Evolutionary conservation across 495 filamentous ascomycete genomes (phyloP).

Genomic region (Staphylotrichum longicolle): DNA sequence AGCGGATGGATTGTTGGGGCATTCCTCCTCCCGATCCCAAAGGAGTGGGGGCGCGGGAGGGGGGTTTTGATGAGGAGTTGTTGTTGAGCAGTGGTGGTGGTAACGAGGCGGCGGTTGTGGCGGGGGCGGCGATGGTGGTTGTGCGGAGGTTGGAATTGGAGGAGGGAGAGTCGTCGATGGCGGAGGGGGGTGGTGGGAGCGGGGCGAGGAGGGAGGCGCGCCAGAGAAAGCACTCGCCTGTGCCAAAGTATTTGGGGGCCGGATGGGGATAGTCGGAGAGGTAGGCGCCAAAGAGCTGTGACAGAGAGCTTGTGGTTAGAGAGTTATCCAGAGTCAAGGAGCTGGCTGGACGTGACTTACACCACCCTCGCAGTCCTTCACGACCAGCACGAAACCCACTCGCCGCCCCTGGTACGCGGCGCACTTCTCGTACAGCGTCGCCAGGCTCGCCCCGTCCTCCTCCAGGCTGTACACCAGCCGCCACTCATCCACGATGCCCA

Average conservation of each 20-base stretch:
- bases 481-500: conserved; percentile 88
- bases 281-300: conserved; percentile 86
- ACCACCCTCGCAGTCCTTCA: conserved; percentile 70
- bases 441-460: conserved; percentile 82
- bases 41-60: conserved; percentile 16
- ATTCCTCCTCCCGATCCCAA: too few relatives aligned
- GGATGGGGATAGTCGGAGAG: conserved; percentile 83
- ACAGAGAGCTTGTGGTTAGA: neutral
- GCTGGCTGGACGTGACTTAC: conserved; percentile 48
- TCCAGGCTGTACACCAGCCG: conserved; percentile 85
- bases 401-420: conserved; percentile 58
- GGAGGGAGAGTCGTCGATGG: conserved; percentile 57
- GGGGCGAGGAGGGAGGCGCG: conserved; percentile 63
- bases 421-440: conserved; percentile 81
- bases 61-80: neutral
- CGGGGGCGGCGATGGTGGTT: conserved; percentile 55
- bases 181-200: conserved; percentile 70
- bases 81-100: conserved; percentile 56
- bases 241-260: conserved; percentile 84
- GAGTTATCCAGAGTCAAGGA: neutral
- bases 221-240: conserved; percentile 98
- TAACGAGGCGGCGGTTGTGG: neutral
- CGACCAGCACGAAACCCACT: conserved; percentile 82
- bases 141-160: conserved; percentile 62
- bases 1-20: conserved; percentile 61